Percentiles rank a stretch among this genome's conserved stretches.
phyloP scores from a whole-genome alignment of 1,139 yeast species.

The Geotrichum phurueaensis region DNA sequence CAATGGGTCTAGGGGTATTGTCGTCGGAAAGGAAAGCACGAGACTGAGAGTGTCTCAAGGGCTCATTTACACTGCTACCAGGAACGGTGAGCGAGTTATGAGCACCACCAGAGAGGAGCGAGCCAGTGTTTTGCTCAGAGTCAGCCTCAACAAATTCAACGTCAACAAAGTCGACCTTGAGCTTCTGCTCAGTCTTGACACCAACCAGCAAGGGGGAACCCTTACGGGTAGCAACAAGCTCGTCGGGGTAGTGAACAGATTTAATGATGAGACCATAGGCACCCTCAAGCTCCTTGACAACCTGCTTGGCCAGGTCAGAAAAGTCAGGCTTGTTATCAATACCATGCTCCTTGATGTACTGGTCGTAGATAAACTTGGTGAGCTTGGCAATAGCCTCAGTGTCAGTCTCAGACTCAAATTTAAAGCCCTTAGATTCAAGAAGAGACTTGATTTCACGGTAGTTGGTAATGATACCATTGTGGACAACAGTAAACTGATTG shows the following conservation, averaged over 20 bases:
- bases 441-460: slow-evolving; percentile 84
- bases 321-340: slow-evolving; percentile 72
- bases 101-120: slow-evolving; percentile 6
- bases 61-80: slow-evolving; percentile 41
- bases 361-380: slow-evolving; percentile 83
- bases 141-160: slow-evolving; percentile 80
- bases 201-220: slow-evolving; percentile 97
- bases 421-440: slow-evolving; percentile 69
- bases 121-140: slow-evolving; percentile 13
- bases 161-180: slow-evolving; percentile 97
- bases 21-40: slow-evolving; percentile 90
- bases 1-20: slow-evolving; percentile 89
- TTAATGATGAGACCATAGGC: slow-evolving; percentile 94
- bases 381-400: slow-evolving; percentile 96
- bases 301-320: slow-evolving; percentile 88
- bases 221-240: slow-evolving; percentile 93
- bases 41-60: slow-evolving; percentile 80
- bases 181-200: slow-evolving; percentile 88
- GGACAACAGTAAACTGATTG: slow-evolving; percentile 87
- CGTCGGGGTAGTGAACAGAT: slow-evolving; percentile 89
- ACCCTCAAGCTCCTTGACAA: slow-evolving; percentile 89
- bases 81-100: slow-evolving; percentile 20
- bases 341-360: slow-evolving; percentile 45
- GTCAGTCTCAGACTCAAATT: slow-evolving; percentile 90
- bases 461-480: slow-evolving; percentile 97